Evolutionary conservation across 2,329 filamentous ascomycete species (phyloP), one percentile per base, ranked within the genome.

Genomic region (Aspergillus brasiliensis): DNA sequence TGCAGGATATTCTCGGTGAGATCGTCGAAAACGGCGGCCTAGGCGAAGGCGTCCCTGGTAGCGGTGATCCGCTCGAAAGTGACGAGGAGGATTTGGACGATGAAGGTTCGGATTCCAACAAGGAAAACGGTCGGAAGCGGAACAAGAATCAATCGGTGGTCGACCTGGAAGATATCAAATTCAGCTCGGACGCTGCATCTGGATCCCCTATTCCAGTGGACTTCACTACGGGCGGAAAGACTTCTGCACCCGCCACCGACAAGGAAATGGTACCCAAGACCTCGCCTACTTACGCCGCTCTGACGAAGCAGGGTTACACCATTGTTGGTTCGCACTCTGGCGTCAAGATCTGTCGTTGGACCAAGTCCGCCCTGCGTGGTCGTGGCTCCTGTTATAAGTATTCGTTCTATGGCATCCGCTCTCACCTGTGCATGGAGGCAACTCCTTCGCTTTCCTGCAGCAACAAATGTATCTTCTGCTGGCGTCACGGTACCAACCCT

Each of bases 401-500:
- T 77, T 96, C 91, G 0, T 96, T 99, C 76, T 99, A 99, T 76
- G 94, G 94, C 51, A 99, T 99, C 75, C 87, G 90, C 65, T 97
- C 93, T 0, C 95, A 99, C 73, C 89, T 96, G 62, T 99, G 94
- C 77, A 99, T 99, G 95, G 94, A 99, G 78, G 94, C 94, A 2
- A 98, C 94, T 0, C 94, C 94, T 0, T 97, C 93, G 0, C 85
- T 99, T 3, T 96, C 92, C 8, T 99, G 94, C 82, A 95, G 90
- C 63, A 98, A 98, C 81, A 98, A 99, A 76, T 98, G 95, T 76
- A 92, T 99, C 66, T 99, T 98, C 77, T 99, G 94, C 83, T 99
- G 94, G 95, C 88, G 95, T 6, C 95, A 98, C 73, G 95, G 94
- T 56, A 98, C 95, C 0, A 99, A 98, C 74, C 94, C 94, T 0